Conservation (phyloP, 2,329 filamentous ascomycete species). For the Penicillium griseofulvum region DNA sequence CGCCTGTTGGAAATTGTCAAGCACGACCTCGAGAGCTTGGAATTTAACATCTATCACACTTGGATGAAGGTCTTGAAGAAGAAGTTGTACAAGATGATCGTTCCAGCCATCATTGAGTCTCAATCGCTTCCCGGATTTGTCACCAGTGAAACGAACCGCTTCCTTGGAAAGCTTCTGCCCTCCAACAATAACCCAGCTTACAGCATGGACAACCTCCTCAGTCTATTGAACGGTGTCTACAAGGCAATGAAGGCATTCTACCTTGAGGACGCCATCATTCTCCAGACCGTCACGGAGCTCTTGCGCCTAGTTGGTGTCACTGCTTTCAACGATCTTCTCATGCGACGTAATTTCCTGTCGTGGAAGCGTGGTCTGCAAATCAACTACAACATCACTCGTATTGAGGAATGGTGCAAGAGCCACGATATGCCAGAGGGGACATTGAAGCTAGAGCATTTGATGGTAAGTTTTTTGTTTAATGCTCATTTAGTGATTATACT, state of each 20-base stretch:
- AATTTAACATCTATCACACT: slow-evolving; percentile 99
- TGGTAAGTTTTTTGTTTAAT: slow-evolving; percentile 59
- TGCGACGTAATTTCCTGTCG: slow-evolving; percentile 96
- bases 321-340: slow-evolving; percentile 95
- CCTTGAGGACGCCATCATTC: slow-evolving; percentile 92
- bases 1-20: slow-evolving; percentile 97
- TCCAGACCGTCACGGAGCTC: slow-evolving; percentile 90
- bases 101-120: slow-evolving; percentile 97
- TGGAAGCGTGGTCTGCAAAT: slow-evolving; percentile 99
- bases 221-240: slow-evolving; percentile 93
- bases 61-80: slow-evolving; percentile 99
- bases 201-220: slow-evolving; percentile 98
- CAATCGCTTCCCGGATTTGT: slow-evolving; percentile 98
- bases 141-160: slow-evolving; percentile 96
- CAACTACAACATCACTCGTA: slow-evolving; percentile 99
- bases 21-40: slow-evolving; percentile 94
- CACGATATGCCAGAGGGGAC: slow-evolving; percentile 99
- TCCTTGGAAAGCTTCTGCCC: slow-evolving; percentile 93
- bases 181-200: slow-evolving; percentile 89
- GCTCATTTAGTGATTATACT: slow-evolving; percentile 5
- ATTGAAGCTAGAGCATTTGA: slow-evolving; percentile 93
- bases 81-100: slow-evolving; percentile 99
- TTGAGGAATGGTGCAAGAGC: slow-evolving; percentile 99
- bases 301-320: slow-evolving; percentile 92
- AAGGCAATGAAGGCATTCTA: slow-evolving; percentile 99